Base-by-base conservation (phyloP, 2,329 filamentous ascomycete species). In the Calonectria pteridis region DNA sequence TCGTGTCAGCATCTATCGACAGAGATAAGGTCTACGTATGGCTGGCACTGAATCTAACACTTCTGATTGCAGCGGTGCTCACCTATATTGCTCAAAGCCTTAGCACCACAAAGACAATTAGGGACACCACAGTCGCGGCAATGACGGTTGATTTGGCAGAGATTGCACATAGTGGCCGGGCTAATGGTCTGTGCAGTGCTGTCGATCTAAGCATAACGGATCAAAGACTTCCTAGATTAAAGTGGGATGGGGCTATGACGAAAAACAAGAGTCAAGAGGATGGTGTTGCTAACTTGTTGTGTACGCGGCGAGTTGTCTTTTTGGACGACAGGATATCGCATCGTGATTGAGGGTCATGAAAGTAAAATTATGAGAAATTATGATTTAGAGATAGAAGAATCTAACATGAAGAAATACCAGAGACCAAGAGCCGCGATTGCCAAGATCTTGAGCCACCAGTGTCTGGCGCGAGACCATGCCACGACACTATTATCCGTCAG, bases 1-100 rank as follows among this genome's bases (percentile, higher is more conserved):
- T 53, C 20, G 63, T 66, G 2, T 66, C 63, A 18, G 46, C 26
- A 5, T 66, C 63, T 2, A 53, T 66, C 18, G 63, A 37, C 29
- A 18, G 46, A 14, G 33, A 66, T 9, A 66, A 66, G 46, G n/a
- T 53, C 1, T 66, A 51, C 9, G 35, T 66, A 20, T 66, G 63
- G 63, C n/a, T 66, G n/a, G 63, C 29, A 3, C 51, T 66, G 63
- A 66, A 66, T 26, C 6, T 66, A 9, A 26, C 63, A 6, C 63
- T 66, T 6, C 16, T 49, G 7, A 18, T 66, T 10, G 63, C 63
- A 13, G 63, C 37, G 9, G n/a, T 66, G 23, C 31, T 66, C 20
- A 33, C 31, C 2, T 51, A 50, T 5, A 26, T 66, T 4, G 63
- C 63, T 2, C 63, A 66, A 26, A 26, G n/a, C 3, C 31, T 35